Base-by-base conservation (phyloP, 1,139 yeast species). In the Yamadazyma dushanensis region DNA sequence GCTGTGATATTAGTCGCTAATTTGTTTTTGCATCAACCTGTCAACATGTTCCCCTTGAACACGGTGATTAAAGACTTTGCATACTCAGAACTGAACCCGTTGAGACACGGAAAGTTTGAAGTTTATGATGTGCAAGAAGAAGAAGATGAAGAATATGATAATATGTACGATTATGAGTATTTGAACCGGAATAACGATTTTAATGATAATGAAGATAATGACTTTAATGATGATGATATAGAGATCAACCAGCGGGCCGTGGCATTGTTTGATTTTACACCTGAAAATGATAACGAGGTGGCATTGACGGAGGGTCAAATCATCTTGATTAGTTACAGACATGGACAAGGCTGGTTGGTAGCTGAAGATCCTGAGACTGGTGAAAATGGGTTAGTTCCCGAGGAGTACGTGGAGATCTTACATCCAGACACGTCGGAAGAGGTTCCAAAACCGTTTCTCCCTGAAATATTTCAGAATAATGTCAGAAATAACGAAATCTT, bases 281-380 rank as follows among this genome's bases (percentile, higher is more conserved):
- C 98, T 0, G 97, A 92, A 56, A 92, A 92, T 58, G 96, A 88
- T 49, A 92, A 92, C 57, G 99, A 92, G 53, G 80, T 90, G 35
- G 79, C 76, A 10, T 64, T 92, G 27, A 61, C 59, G 7, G 95
- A 85, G 50, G 96, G 96, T 26, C 97, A 92, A 59, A 60, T 78
- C 14, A 78, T 94, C 3, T 83, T 92, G 78, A 84, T 92, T 21
- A 80, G 84, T 41, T 90, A 90, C 58, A 76, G 95, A 44, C 96
- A 92, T 57, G 97, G 97, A 15, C 97, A 92, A 57, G 99, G 99
- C 5, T 92, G 98, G 99, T 71, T 94, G 4, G 97, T 92, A 33
- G 97, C 97, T 0, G 87, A 83, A 49, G 90, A 86, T 53, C 84
- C 89, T 0, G 71, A 59, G 22, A 74, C 84, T 3, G 90, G 89